Conservation (phyloP, 225 moss, liverwort and hornwort species). For the Thuidium tamariscinum region DNA sequence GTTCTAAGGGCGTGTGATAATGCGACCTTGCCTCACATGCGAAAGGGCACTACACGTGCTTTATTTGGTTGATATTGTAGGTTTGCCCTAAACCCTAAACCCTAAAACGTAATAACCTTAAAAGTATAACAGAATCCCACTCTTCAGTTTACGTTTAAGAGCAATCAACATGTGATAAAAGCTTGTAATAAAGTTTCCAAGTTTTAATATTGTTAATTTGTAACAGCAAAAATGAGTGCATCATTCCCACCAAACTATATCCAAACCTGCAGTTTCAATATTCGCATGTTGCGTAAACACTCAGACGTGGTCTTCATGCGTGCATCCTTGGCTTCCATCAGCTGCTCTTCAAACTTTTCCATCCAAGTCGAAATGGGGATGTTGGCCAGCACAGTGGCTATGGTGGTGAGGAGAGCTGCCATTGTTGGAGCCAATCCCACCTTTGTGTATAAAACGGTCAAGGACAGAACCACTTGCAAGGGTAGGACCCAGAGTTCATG, state of each 20-base stretch:
- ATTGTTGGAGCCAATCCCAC: conserved; percentile 23
- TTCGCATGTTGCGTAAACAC: conserved; percentile 35
- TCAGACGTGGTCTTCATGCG: conserved; percentile 69
- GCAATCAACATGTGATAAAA: not conserved
- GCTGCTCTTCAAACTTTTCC: conserved; percentile 36
- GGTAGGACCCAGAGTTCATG: conserved; percentile 51
- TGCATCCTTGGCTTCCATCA: conserved; percentile 63
- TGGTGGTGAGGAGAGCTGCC: conserved; percentile 33
- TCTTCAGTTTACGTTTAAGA: too few relatives aligned
- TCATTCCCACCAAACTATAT: not conserved
- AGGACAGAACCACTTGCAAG: conserved; percentile 43
- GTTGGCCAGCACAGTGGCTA: conserved; percentile 34
- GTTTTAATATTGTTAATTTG: not conserved
- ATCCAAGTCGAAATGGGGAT: conserved; percentile 27
- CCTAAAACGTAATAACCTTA: too few relatives aligned
- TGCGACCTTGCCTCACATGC: too few relatives aligned
- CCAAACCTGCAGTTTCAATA: conserved; percentile 32
- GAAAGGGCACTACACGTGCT: too few relatives aligned
- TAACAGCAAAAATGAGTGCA: not conserved
- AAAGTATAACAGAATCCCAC: not conserved
- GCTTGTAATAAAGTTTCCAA: not conserved
- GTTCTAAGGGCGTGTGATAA: too few relatives aligned
- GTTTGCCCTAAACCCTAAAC: not conserved
- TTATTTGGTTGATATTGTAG: not conserved
- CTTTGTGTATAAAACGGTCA: conserved; percentile 43